phyloP scores from a whole-genome alignment of 129 eudicot species.

The Logfia minima region DNA sequence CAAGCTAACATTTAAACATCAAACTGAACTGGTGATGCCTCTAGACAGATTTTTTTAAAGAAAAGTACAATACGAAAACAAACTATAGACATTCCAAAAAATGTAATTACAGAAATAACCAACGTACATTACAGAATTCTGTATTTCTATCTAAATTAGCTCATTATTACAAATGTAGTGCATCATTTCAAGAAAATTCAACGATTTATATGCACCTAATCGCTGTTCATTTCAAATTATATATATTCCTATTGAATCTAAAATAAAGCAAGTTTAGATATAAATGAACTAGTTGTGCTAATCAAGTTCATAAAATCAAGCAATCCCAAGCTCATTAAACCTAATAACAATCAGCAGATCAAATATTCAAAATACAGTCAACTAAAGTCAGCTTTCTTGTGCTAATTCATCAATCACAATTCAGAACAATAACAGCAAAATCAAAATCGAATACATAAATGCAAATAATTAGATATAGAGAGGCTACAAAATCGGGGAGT shows the following conservation, averaged over 20 bases:
- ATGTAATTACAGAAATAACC: not conserved
- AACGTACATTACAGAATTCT: not conserved
- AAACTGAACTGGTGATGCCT: not conserved
- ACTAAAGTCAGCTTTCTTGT: not conserved
- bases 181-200: not conserved
- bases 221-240: not conserved
- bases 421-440: conserved; percentile 7
- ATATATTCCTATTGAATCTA: not conserved
- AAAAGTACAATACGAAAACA: not conserved
- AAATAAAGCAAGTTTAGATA: not conserved
- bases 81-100: not conserved
- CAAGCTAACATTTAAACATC: not conserved
- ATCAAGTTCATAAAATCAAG: not conserved
- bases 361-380: not conserved
- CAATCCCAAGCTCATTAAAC: not conserved
- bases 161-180: not conserved
- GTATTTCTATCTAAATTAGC: not conserved
- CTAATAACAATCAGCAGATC: conserved; percentile 8
- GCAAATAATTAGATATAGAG: not conserved
- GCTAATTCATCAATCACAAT: conserved; percentile 10
- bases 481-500: not conserved
- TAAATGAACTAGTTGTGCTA: not conserved
- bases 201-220: not conserved
- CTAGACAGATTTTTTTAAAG: not conserved
- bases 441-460: not conserved